Evolutionary conservation across 148 eudicot genomes (phyloP).

Genomic region (Vaccinium vitisidaea): DNA sequence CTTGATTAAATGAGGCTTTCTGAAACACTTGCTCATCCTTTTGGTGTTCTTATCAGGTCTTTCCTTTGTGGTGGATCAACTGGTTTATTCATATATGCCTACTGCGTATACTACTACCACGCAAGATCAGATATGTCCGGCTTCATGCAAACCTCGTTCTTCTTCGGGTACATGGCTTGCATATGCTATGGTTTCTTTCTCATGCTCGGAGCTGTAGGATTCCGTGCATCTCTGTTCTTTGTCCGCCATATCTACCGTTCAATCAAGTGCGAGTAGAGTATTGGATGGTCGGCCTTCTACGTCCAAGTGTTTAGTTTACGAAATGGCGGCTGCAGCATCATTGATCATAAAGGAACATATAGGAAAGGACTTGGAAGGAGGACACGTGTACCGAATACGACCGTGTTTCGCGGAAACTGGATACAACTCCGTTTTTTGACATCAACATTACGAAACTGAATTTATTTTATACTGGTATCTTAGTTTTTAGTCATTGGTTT

Average conservation of each 20-base stretch:
- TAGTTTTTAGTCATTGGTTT: background rate
- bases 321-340: background rate
- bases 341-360: background rate
- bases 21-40: background rate
- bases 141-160: slow-evolving; percentile 47
- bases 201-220: slow-evolving; percentile 44
- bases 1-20: background rate
- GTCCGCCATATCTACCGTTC: slow-evolving; percentile 29
- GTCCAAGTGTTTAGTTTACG: background rate
- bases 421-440: background rate
- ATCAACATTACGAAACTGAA: background rate
- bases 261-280: slow-evolving; percentile 24
- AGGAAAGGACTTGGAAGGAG: background rate
- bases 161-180: slow-evolving; percentile 45
- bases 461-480: background rate
- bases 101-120: slow-evolving; percentile 37
- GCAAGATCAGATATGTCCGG: slow-evolving; percentile 40
- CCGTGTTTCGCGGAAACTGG: background rate
- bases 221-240: slow-evolving; percentile 39
- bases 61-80: slow-evolving; percentile 48
- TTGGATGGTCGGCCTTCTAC: background rate
- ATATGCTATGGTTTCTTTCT: slow-evolving; percentile 43
- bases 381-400: background rate
- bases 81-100: slow-evolving; percentile 37
- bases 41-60: slow-evolving; percentile 16